These are phyloP conservation scores for Claviceps monticola DNA, from an alignment of 2,329 filamentous ascomycete genomes.

Conservation along the genomic window DNA sequence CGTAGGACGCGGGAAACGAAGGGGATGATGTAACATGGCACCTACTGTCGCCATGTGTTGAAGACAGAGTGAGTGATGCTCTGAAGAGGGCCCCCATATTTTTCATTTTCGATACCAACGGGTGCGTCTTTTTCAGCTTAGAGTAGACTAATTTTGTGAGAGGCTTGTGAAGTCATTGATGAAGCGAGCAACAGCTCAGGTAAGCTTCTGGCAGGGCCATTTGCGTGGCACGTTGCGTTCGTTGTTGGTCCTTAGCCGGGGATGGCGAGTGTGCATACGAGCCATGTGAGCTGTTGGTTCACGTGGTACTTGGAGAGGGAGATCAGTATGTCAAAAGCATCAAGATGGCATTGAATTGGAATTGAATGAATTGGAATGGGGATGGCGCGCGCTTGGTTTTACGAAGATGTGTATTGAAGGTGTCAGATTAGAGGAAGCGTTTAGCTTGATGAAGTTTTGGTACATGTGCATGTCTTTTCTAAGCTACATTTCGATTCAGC, in stretches of 20 bases:
- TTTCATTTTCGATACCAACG: conserved; percentile 25
- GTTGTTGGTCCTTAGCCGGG: too few species aligned
- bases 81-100: conserved; percentile 2
- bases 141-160: conserved; percentile 21
- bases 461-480: too few species aligned
- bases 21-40: neutral
- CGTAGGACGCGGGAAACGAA: neutral
- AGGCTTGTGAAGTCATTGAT: neutral
- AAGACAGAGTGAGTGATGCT: neutral
- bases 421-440: neutral
- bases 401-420: neutral
- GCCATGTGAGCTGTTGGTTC: too few species aligned
- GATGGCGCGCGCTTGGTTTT: neutral
- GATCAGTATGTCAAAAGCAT: neutral
- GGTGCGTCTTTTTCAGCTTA: conserved; percentile 15
- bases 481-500: too few species aligned
- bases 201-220: neutral
- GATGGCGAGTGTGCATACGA: too few species aligned
- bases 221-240: neutral
- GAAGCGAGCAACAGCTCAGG: neutral
- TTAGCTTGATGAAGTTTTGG: neutral
- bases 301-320: too few species aligned
- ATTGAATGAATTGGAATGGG: neutral
- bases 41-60: neutral
- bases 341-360: neutral